Evolutionary conservation across 1,139 yeast species (phyloP), one percentile per base, ranked within the genome.

Genomic region (Yamadazyma blattariae): DNA sequence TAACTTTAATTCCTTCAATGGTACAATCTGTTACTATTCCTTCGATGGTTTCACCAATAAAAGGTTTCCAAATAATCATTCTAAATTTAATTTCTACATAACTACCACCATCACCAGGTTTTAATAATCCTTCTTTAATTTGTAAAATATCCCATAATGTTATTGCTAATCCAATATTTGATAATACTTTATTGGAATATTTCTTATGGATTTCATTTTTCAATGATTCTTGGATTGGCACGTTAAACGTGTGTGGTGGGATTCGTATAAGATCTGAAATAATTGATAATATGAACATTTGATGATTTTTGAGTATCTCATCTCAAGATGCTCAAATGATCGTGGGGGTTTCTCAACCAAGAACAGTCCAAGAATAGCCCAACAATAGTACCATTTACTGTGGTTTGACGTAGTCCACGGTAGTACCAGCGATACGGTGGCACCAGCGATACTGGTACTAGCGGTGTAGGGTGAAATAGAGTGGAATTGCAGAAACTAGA

Each of bases 51-150:
- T 92, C 98, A 3, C 98, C 98, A 1, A 87, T 80, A 58, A 90
- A 89, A 1, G 98, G 98, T 47, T 92, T 83, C 72, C 95, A 92
- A 2, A 92, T 83, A 14, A 90, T 68, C 33, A 85, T 69, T 35
- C 97, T 64, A 53, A 89, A 87, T 37, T 67, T 73, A 13, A 84
- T 86, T 43, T 82, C 85, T 29, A 89, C 81, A 50, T 73, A 90
- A 2, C 92, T 74, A 1, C 92, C 89, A 6, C 98, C 98, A 58
- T 92, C 97, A n/a, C 98, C 97, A 2, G 96, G 96, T 50, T 82
- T 83, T 44, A 92, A 70, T 42, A 87, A 69, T 2, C 97, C 98
- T 50, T 92, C 97, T 37, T 86, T 86, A 29, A 85, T 80, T 21
- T 76, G 76, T 39, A 82, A 64, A 5, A 94, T 57, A 55, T 94